Base-by-base conservation (phyloP, 1,139 yeast genomes). In the Tardiomyces depauwii region DNA sequence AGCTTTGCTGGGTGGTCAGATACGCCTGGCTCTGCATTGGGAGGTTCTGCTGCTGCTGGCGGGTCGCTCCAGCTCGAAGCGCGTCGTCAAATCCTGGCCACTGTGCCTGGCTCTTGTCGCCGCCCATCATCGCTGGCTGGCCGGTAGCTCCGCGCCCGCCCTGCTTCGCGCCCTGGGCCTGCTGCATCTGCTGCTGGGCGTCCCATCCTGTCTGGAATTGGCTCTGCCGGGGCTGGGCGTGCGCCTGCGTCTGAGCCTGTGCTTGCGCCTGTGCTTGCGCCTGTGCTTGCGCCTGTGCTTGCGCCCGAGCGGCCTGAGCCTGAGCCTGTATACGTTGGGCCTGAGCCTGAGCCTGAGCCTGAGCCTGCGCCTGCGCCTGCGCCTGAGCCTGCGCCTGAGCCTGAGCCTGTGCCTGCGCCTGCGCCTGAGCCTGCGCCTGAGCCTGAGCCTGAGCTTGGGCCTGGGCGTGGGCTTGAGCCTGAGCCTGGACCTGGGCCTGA, bases 281-380 rank as follows among this genome's bases (percentile, higher is more conserved):
- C 25, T 21, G 25, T 7, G 25, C n/a, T n/a, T n/a, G n/a, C n/a
- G n/a, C n/a, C n/a, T n/a, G n/a, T n/a, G n/a, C n/a, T n/a, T 27
- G 30, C 9, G 30, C 11, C 30, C 12, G 30, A 27, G 12, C 30
- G 12, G 45, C 49, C 25, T 45, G 38, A 23, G 42, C 46, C 39
- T 46, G 25, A 7, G 25, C 25, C 7, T 21, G 25, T 7, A 21
- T 21, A 7, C 25, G 25, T 7, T 21, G 44, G 41, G 45, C 49
- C 25, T 45, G 38, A 23, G 42, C 46, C 39, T 46, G 44, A 42
- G 46, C 38, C 44, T 42, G 43, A 43, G 42, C 46, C 43, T 44
- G 46, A 19, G 40, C 52, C 32, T 49, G 58, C 18, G 41, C 43
- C 19, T 47, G 54, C 41, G 45, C 45, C 43, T 51, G 52, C 1